These are phyloP conservation scores for Fonsecaea multimorphosa DNA, from an alignment of 2,329 filamentous ascomycete species.

Conservation along the genomic window DNA sequence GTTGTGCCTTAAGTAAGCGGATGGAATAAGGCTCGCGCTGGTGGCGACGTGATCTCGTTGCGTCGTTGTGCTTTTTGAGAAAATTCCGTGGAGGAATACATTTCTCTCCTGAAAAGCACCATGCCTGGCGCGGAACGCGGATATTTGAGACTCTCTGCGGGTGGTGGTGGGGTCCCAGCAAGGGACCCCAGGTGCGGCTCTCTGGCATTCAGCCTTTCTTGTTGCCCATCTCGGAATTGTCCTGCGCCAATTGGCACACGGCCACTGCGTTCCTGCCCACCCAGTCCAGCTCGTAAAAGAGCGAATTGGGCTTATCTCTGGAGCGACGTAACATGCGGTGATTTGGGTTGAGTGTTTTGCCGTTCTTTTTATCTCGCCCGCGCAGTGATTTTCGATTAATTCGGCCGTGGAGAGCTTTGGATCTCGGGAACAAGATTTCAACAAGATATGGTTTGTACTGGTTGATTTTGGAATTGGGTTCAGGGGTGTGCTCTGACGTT, in stretches of 20 bases:
- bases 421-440: background rate
- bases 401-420: constrained; percentile 6
- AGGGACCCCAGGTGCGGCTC: background rate
- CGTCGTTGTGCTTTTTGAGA: constrained; percentile 14
- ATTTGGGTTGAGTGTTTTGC: constrained; percentile 13
- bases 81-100: constrained; percentile 15
- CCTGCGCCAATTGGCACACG: constrained; percentile 20
- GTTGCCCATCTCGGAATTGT: constrained; percentile 7
- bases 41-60: background rate
- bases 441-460: constrained; percentile 11
- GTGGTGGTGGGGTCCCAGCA: background rate
- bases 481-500: constrained; percentile 20
- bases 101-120: constrained; percentile 16
- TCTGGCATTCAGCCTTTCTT: constrained; percentile 22
- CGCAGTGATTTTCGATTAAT: constrained; percentile 16
- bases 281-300: constrained; percentile 25
- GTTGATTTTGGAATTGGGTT: constrained; percentile 8
- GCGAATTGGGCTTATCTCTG: constrained; percentile 10
- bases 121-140: background rate
- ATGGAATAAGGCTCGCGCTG: background rate
- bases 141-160: background rate
- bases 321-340: constrained; percentile 24
- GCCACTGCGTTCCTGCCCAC: constrained; percentile 20
- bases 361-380: constrained; percentile 10
- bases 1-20: background rate